Base-by-base conservation (phyloP, 2,329 filamentous ascomycete species). In the Eutypella sp. region DNA sequence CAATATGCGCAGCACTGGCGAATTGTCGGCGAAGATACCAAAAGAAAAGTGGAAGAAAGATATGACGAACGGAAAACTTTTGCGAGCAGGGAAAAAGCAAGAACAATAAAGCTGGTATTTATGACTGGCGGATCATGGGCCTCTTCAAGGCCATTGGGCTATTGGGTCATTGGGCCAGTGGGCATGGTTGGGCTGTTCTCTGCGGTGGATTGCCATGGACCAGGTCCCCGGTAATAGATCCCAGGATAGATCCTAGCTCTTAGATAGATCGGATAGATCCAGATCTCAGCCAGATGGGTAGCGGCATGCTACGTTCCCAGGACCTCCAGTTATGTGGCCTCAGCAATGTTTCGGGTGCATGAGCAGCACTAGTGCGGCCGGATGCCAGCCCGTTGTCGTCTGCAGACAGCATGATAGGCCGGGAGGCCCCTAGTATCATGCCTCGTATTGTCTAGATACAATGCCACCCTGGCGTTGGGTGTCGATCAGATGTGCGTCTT, bases 21-120 rank as follows among this genome's bases (percentile, higher is more conserved):
- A 33, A n/a, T 15, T 15, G 13, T 11, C 5, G 11, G 29, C 11
- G 13, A 33, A n/a, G 13, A 15, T 15, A 33, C 7, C 7, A 29
- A 13, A 13, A 29, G 13, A 29, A 29, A 13, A 29, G 13, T 7
- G 25, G 13, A 29, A 29, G 25, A 29, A 29, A 29, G 16, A 7
- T 33, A 15, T 11, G 41, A 45, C 16, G 33, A 42, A 41, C 37
- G 42, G 37, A 36, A 45, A 31, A 47, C 40, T 24, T 45, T 42
- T 40, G 46, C 5, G 29, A 15, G 29, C 11, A 15, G 5, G 49
- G 48, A 50, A 40, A 49, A 52, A 54, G 44, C 24, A 47, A 47
- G 49, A 40, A 46, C 37, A 46, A 40, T 40, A 40, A 42, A 42
- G 27, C 19, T 34, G 19, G 38, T 51, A 53, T 53, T 47, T 49